These are phyloP conservation scores for Canavalia ensiformis DNA, from an alignment of 306 rosid species.

Conservation along the genomic window DNA sequence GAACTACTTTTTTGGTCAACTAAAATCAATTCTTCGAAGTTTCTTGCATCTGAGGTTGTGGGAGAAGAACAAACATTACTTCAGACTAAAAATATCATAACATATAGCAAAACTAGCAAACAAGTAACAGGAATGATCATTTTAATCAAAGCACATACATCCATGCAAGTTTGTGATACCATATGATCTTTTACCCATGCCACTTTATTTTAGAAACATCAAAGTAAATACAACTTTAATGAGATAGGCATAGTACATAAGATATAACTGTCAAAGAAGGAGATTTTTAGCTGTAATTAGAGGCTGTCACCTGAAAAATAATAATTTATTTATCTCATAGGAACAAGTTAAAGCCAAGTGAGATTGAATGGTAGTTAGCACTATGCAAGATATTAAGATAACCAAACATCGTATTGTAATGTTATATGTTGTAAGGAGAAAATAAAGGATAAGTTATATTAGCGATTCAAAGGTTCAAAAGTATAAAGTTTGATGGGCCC, in stretches of 20 bases:
- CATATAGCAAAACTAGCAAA: slow-evolving; percentile 23
- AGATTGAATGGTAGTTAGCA: slow-evolving; percentile 22
- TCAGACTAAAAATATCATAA: slow-evolving; percentile 36
- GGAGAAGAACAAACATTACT: slow-evolving; percentile 1
- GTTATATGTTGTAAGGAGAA: neutral
- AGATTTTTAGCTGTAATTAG: slow-evolving; percentile 35
- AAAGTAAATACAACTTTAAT: no score
- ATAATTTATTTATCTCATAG: neutral
- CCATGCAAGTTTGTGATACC: no score
- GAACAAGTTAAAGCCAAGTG: neutral
- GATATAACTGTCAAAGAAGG: neutral
- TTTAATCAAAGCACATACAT: neutral
- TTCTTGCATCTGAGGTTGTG: slow-evolving; percentile 54
- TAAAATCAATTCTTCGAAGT: slow-evolving; percentile 68
- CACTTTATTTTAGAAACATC: no score
- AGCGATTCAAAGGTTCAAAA: neutral
- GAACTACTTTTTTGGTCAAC: slow-evolving; percentile 59
- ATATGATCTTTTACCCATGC: no score
- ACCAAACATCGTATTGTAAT: neutral
- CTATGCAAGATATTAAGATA: neutral
- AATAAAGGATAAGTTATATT: neutral
- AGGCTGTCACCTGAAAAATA: slow-evolving; percentile 5
- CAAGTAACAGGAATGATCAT: neutral
- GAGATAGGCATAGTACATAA: neutral
- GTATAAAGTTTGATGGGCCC: neutral